Percentiles rank a stretch among this genome's conserved stretches.
Evolutionary conservation across 2,329 filamentous ascomycete genomes (phyloP).

Genomic region (Phialophora chinensis): DNA sequence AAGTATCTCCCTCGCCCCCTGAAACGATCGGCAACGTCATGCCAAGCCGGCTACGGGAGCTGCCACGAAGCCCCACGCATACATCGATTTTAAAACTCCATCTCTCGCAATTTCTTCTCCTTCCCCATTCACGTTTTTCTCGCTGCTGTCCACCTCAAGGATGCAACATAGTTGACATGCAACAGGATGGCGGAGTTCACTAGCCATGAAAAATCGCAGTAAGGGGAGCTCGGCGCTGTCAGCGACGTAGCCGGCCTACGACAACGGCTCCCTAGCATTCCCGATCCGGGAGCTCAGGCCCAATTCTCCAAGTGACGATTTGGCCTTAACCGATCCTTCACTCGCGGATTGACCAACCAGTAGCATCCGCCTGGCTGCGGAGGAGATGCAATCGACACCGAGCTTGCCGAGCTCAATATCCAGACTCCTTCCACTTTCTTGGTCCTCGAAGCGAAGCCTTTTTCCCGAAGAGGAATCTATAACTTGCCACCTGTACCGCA

Average conservation of each 20-base stretch:
- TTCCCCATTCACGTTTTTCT: neutral
- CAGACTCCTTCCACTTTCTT: neutral
- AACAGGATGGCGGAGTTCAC: no score
- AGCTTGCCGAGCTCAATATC: neutral
- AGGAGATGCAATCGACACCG: neutral
- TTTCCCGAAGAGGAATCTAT: slow-evolving; percentile 6
- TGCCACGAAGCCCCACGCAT: neutral
- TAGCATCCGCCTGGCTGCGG: no score
- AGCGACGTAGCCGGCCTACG: no score
- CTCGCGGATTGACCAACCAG: neutral
- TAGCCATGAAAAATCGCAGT: no score
- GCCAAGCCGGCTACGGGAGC: no score
- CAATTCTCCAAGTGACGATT: no score
- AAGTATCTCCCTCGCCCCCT: no score
- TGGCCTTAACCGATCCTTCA: no score
- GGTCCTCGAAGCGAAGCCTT: neutral
- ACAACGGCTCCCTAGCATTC: no score
- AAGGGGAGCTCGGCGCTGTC: no score
- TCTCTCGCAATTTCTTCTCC: neutral
- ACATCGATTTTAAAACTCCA: neutral
- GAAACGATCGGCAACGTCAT: neutral
- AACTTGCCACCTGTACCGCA: neutral
- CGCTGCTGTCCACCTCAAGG: neutral
- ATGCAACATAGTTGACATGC: no score
- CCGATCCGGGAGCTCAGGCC: no score